Conservation (phyloP, 441 rosid species). For the Populus tomentosa region DNA sequence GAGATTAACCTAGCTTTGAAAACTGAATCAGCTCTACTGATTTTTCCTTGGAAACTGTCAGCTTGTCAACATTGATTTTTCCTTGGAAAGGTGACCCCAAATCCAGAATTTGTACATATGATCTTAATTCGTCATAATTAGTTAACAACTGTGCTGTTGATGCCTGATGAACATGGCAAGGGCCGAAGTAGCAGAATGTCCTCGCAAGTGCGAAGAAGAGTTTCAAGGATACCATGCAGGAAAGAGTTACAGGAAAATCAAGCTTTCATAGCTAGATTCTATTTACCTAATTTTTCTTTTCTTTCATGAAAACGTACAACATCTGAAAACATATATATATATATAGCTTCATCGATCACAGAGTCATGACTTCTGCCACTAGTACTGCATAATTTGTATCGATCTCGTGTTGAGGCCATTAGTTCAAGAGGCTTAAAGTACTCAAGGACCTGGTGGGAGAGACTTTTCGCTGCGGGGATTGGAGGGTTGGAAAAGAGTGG, state of each 20-base stretch:
- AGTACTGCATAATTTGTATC: not conserved
- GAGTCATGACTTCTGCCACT: not conserved
- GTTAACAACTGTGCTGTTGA: not conserved
- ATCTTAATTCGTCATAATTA: not conserved
- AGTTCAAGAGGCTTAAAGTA: constrained; percentile 45
- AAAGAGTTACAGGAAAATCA: not conserved
- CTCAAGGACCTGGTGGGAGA: constrained; percentile 19
- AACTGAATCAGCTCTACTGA: not conserved
- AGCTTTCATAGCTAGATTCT: not conserved
- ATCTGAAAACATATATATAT: too few relatives aligned
- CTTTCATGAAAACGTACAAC: not conserved
- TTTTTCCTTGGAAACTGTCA: not conserved
- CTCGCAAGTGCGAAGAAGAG: not conserved
- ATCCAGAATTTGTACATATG: not conserved
- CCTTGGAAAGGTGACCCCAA: not conserved
- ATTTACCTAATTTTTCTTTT: not conserved
- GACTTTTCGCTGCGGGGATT: constrained; percentile 20
- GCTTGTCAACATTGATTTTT: not conserved
- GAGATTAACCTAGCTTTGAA: not conserved
- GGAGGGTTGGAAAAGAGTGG: constrained; percentile 37
- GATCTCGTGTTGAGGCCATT: not conserved
- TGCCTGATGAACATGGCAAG: not conserved
- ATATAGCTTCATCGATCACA: not conserved
- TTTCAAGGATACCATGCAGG: too few relatives aligned
- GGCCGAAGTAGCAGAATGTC: not conserved